These are phyloP conservation scores for Diaporthe australafricana DNA, from an alignment of 2,329 filamentous ascomycete genomes.

Conservation along the genomic window DNA sequence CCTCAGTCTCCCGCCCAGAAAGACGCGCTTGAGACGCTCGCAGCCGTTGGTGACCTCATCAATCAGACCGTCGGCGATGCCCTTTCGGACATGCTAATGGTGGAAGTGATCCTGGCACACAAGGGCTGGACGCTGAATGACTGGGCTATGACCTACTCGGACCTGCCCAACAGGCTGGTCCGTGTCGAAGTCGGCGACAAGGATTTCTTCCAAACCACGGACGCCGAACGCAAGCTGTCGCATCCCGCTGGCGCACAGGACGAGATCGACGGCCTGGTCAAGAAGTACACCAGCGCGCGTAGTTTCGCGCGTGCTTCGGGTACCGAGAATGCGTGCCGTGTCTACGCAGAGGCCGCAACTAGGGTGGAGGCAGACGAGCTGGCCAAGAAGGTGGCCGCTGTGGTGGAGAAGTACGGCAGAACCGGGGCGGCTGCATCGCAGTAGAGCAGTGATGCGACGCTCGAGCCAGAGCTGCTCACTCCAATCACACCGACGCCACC, in stretches of 20 bases:
- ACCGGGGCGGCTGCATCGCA: slow-evolving; percentile 17
- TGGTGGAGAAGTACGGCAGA: slow-evolving; percentile 72
- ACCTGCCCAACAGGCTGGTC: slow-evolving; percentile 94
- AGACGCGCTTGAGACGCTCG: slow-evolving; percentile 86
- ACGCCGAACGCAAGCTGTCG: slow-evolving; percentile 89
- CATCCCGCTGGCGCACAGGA: slow-evolving; percentile 83
- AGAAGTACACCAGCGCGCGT: slow-evolving; percentile 90
- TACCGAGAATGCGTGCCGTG: slow-evolving; percentile 94
- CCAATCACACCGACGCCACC: background rate
- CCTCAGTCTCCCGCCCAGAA: slow-evolving; percentile 94
- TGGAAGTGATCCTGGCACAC: slow-evolving; percentile 95
- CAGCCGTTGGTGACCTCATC: slow-evolving; percentile 88
- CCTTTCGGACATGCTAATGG: slow-evolving; percentile 93
- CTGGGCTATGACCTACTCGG: slow-evolving; percentile 92
- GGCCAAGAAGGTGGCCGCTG: slow-evolving; percentile 82
- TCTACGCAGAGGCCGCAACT: slow-evolving; percentile 94
- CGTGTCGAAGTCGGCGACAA: slow-evolving; percentile 91
- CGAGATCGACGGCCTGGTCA: slow-evolving; percentile 87
- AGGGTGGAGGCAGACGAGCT: slow-evolving; percentile 91
- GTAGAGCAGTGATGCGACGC: slow-evolving; percentile 34
- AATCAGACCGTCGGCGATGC: slow-evolving; percentile 99
- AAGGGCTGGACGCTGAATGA: slow-evolving; percentile 91
- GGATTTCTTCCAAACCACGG: slow-evolving; percentile 89
- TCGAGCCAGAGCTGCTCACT: slow-evolving; percentile 10
- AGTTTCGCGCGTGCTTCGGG: slow-evolving; percentile 93